phyloP scores from a whole-genome alignment of 345 rosid genomes.

The Tarenaya hassleriana region DNA sequence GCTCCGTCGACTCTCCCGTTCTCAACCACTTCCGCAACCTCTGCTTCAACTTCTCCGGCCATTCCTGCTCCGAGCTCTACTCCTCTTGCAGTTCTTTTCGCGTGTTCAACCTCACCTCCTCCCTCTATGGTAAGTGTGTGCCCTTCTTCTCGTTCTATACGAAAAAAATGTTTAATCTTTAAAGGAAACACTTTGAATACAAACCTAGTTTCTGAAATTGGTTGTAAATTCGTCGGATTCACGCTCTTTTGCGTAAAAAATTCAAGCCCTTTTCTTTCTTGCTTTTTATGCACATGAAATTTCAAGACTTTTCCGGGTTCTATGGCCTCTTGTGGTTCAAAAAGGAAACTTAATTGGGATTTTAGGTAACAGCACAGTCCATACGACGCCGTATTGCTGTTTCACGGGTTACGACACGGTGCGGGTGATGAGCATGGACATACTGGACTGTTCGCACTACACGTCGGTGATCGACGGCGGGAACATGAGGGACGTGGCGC shows the following conservation, averaged over 20 bases:
- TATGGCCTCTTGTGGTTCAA: too few relatives aligned
- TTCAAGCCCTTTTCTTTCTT: too few relatives aligned
- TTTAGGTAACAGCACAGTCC: slow-evolving; percentile 21
- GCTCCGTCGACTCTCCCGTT: slow-evolving; percentile 78
- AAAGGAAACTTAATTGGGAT: too few relatives aligned
- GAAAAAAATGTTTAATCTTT: too few relatives aligned
- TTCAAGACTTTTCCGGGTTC: too few relatives aligned
- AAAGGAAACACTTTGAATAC: not conserved
- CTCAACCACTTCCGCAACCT: slow-evolving; percentile 70
- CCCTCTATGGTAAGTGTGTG: slow-evolving; percentile 17
- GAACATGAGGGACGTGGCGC: slow-evolving; percentile 43
- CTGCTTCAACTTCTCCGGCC: slow-evolving; percentile 64
- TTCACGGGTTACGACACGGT: slow-evolving; percentile 81
- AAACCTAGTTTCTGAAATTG: too few relatives aligned
- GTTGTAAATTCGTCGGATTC: not conserved
- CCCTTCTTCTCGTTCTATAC: too few relatives aligned
- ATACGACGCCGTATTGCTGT: slow-evolving; percentile 65
- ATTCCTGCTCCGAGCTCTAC: slow-evolving; percentile 85
- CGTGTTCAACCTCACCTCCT: slow-evolving; percentile 41
- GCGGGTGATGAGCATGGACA: slow-evolving; percentile 74
- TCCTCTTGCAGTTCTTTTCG: slow-evolving; percentile 62
- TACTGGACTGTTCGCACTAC: slow-evolving; percentile 84
- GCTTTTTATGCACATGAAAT: too few relatives aligned
- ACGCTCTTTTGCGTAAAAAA: not conserved
- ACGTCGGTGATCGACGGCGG: slow-evolving; percentile 46